Conservation (phyloP, 225 moss, liverwort and hornwort genomes). For the Bryoerythrophyllum caledonicum region DNA sequence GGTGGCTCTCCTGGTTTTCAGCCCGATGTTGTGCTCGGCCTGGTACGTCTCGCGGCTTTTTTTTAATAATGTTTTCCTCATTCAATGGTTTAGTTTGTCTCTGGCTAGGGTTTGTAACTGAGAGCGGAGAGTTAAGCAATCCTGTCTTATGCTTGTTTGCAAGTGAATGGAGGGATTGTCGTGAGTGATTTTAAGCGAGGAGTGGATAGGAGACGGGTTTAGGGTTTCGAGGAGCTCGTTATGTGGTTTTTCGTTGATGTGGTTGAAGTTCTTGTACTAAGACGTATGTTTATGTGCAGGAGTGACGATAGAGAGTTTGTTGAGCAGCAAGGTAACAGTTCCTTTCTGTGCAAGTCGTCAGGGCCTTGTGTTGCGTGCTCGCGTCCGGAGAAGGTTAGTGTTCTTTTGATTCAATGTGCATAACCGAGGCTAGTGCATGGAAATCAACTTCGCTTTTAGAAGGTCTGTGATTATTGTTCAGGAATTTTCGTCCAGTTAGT, state of each 20-base stretch:
- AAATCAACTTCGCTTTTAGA: not conserved
- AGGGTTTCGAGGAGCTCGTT: not conserved
- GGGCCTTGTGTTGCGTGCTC: slow-evolving; percentile 54
- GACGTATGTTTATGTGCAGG: slow-evolving; percentile 28
- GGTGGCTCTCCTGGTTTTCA: slow-evolving; percentile 24
- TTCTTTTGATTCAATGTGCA: not conserved
- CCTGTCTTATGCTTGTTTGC: not conserved
- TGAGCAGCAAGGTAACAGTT: slow-evolving; percentile 49
- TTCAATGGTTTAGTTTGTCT: not conserved
- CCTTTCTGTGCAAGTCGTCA: slow-evolving; percentile 56
- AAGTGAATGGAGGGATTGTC: not conserved
- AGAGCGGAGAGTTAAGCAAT: not conserved
- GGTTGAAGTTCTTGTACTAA: not conserved
- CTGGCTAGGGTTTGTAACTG: not conserved
- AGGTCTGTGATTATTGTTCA: not conserved
- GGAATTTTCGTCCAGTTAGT: not conserved
- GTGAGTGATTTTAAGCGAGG: not conserved
- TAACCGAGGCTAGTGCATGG: not conserved
- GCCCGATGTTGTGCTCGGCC: slow-evolving; percentile 45
- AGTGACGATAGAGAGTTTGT: slow-evolving; percentile 43
- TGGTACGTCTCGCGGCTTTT: slow-evolving; percentile 27
- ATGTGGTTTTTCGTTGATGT: not conserved
- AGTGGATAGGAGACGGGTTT: not conserved
- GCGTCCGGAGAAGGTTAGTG: slow-evolving; percentile 45
- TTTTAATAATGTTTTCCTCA: not conserved